phyloP scores from a whole-genome alignment of 768 basidiomycete species.

The Termitomyces sp. region DNA sequence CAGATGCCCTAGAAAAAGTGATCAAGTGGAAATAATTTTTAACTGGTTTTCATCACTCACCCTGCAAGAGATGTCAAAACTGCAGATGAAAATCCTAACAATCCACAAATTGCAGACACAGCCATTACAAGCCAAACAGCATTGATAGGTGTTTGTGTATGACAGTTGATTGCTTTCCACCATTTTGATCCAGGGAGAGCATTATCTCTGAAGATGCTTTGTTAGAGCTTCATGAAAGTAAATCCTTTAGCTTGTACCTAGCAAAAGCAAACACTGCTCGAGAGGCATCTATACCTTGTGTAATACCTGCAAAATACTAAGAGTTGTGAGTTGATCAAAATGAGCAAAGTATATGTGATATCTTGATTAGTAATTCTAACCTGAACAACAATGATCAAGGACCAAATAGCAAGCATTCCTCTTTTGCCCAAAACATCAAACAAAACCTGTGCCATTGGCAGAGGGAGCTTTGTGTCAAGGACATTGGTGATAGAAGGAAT shows the following conservation, averaged over 20 bases:
- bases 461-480: conserved; percentile 42
- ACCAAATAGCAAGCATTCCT: conserved; percentile 73
- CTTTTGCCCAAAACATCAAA: conserved; percentile 57
- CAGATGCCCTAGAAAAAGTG: conserved; percentile 45
- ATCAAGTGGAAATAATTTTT: not conserved
- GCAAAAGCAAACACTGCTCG: conserved; percentile 1
- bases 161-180: conserved; percentile 58
- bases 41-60: not conserved
- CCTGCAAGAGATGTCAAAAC: conserved; percentile 46
- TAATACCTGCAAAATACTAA: not conserved
- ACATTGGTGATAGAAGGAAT: conserved; percentile 31
- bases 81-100: conserved; percentile 60
- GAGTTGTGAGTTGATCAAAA: not conserved
- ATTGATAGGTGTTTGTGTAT: conserved; percentile 66
- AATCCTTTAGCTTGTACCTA: not conserved
- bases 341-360: not conserved
- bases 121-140: conserved; percentile 73
- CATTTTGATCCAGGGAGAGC: conserved; percentile 67
- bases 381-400: conserved; percentile 59
- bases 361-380: conserved; percentile 4
- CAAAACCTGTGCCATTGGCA: conserved; percentile 73
- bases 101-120: conserved; percentile 48
- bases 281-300: not conserved
- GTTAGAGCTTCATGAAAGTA: not conserved
- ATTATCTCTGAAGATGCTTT: conserved; percentile 41